Conservation (phyloP, 345 rosid species). For the Eucalyptus pauciflora region DNA sequence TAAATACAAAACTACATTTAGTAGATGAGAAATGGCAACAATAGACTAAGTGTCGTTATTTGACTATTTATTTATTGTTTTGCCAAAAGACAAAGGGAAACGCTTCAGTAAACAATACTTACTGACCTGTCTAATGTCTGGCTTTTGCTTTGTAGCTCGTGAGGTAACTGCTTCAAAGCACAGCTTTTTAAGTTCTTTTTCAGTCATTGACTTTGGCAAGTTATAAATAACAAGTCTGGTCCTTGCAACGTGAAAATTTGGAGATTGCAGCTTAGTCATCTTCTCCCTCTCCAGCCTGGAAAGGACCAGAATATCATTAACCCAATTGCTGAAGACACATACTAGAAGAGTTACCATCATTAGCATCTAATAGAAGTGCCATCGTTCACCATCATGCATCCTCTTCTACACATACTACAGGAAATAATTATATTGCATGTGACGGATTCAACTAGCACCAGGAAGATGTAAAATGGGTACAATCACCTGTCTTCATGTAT, state of each 20-base stretch:
- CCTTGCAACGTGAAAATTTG: conserved; percentile 82
- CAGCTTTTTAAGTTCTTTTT: conserved; percentile 52
- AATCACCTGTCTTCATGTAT: background rate
- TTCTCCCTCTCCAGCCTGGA: conserved; percentile 82
- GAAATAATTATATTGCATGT: background rate
- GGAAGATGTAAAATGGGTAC: background rate
- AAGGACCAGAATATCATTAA: background rate
- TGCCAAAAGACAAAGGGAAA: background rate
- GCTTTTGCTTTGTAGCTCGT: conserved; percentile 88
- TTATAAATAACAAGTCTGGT: conserved; percentile 76
- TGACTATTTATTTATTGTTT: background rate
- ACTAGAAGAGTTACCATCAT: background rate
- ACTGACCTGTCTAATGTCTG: conserved; percentile 67
- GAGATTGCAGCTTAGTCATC: conserved; percentile 81
- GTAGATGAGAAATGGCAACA: background rate
- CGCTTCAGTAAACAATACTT: background rate
- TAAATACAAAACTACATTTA: background rate
- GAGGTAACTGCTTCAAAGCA: conserved; percentile 67
- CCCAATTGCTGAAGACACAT: background rate
- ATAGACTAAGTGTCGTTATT: background rate
- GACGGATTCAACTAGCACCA: background rate
- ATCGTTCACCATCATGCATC: background rate
- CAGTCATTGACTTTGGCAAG: conserved; percentile 73
- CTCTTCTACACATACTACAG: background rate
- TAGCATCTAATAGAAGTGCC: background rate